A percentile compares a stretch with the other conserved stretches of the same genome.
Conservation (phyloP, 306 rosid genomes). For the Acacia confusa region DNA sequence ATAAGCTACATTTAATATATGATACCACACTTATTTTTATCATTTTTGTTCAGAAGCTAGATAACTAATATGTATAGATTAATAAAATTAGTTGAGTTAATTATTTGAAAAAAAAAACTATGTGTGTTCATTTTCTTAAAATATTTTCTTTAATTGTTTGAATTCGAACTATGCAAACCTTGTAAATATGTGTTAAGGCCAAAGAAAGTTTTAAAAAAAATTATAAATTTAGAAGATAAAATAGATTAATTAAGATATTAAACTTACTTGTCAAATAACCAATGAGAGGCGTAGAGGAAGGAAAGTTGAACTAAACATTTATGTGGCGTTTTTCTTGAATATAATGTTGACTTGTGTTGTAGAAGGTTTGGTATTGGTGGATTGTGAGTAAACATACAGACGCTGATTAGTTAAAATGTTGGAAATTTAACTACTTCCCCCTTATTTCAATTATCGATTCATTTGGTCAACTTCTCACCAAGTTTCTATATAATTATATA, state of each 20-base stretch:
- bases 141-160: too few relatives aligned
- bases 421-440: not conserved
- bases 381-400: conserved; percentile 12
- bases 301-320: conserved; percentile 29
- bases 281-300: conserved; percentile 7
- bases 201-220: too few relatives aligned
- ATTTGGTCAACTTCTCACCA: not conserved
- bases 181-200: too few relatives aligned
- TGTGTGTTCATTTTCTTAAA: too few relatives aligned
- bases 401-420: conserved; percentile 27
- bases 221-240: too few relatives aligned
- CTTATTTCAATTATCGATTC: not conserved
- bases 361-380: conserved; percentile 43
- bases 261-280: not conserved
- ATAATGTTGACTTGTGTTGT: conserved; percentile 21
- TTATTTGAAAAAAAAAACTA: too few relatives aligned
- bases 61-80: too few relatives aligned
- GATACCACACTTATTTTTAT: too few relatives aligned
- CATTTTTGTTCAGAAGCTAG: too few relatives aligned
- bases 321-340: not conserved
- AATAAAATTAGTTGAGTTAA: not conserved
- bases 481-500: not conserved
- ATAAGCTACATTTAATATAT: too few relatives aligned
- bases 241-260: too few relatives aligned
- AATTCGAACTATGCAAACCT: too few relatives aligned